Evolutionary conservation across 2,329 filamentous ascomycete species (phyloP).

Genomic region (Fusarium sp.): DNA sequence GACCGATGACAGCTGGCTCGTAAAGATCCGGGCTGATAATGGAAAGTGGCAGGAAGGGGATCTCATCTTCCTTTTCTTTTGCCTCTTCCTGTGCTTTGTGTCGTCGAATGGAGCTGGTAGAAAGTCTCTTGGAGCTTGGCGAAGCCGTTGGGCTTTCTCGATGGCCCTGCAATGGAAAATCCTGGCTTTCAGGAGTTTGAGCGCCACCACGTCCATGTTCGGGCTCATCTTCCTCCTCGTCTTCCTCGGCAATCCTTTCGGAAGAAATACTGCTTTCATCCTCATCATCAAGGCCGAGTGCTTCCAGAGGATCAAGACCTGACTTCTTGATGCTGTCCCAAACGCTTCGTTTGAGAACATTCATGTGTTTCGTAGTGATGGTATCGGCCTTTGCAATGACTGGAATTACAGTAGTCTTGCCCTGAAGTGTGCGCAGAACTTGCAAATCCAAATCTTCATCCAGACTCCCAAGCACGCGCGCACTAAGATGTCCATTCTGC

Average conservation of each 20-base stretch:
- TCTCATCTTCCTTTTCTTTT: slow-evolving; percentile 65
- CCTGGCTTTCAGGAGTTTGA: slow-evolving; percentile 49
- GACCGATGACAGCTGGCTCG: slow-evolving; percentile 81
- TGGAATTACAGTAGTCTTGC: slow-evolving; percentile 95
- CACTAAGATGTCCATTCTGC: slow-evolving; percentile 59
- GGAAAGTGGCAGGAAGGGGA: slow-evolving; percentile 85
- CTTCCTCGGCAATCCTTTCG: slow-evolving; percentile 68
- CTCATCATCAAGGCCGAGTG: slow-evolving; percentile 83
- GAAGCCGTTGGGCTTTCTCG: slow-evolving; percentile 49
- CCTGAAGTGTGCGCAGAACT: slow-evolving; percentile 86
- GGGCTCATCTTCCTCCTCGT: slow-evolving; percentile 48
- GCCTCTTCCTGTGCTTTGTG: slow-evolving; percentile 61
- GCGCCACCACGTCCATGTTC: slow-evolving; percentile 38
- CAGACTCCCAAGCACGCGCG: slow-evolving; percentile 73
- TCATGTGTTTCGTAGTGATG: slow-evolving; percentile 95
- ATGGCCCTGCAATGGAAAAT: slow-evolving; percentile 55
- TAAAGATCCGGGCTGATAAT: slow-evolving; percentile 95
- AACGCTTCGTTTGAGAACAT: slow-evolving; percentile 88
- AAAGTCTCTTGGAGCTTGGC: slow-evolving; percentile 61
- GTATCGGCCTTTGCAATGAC: slow-evolving; percentile 98
- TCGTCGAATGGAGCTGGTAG: slow-evolving; percentile 59
- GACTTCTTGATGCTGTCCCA: slow-evolving; percentile 89
- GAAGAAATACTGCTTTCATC: slow-evolving; percentile 71
- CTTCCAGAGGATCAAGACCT: slow-evolving; percentile 88
- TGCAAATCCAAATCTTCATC: slow-evolving; percentile 93